Evolutionary conservation across 2,329 filamentous ascomycete genomes (phyloP).

Genomic region (Exophiala oligosperma): DNA sequence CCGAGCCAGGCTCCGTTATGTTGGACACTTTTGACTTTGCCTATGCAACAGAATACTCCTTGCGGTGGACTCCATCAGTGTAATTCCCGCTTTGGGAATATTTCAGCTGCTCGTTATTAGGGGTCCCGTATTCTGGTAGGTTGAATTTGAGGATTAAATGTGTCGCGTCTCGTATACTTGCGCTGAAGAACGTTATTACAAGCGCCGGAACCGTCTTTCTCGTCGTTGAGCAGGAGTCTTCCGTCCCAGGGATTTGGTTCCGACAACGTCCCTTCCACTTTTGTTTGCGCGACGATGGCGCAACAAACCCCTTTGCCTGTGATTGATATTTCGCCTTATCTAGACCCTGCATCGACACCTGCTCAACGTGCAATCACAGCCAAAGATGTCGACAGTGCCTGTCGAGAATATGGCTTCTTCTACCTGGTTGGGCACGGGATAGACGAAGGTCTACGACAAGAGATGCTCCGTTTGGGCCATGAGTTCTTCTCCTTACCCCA

Average conservation of each 20-base stretch:
- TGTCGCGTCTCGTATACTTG: background rate
- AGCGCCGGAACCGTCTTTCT: background rate
- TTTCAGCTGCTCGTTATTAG: background rate
- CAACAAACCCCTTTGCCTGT: background rate
- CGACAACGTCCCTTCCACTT: background rate
- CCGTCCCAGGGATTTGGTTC: too few species aligned
- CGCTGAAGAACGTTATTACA: background rate
- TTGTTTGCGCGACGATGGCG: background rate
- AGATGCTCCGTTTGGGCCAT: slow-evolving; percentile 39
- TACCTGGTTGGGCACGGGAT: slow-evolving; percentile 39
- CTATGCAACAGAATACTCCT: background rate
- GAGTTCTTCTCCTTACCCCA: slow-evolving; percentile 7
- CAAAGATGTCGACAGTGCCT: background rate
- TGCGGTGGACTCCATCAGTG: background rate
- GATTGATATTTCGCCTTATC: slow-evolving; percentile 4
- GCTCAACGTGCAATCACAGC: slow-evolving; percentile 2
- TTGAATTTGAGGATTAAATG: background rate
- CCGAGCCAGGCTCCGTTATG: too few species aligned
- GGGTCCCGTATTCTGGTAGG: background rate
- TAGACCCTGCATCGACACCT: background rate
- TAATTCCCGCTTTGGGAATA: background rate
- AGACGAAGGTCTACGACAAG: slow-evolving; percentile 32
- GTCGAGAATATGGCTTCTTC: slow-evolving; percentile 37
- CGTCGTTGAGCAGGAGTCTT: too few species aligned
- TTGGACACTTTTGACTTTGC: background rate